These are phyloP conservation scores for Gryganskiella cystojenkinii DNA, from an alignment of 192 early-diverging fungal genomes.

Conservation along the genomic window DNA sequence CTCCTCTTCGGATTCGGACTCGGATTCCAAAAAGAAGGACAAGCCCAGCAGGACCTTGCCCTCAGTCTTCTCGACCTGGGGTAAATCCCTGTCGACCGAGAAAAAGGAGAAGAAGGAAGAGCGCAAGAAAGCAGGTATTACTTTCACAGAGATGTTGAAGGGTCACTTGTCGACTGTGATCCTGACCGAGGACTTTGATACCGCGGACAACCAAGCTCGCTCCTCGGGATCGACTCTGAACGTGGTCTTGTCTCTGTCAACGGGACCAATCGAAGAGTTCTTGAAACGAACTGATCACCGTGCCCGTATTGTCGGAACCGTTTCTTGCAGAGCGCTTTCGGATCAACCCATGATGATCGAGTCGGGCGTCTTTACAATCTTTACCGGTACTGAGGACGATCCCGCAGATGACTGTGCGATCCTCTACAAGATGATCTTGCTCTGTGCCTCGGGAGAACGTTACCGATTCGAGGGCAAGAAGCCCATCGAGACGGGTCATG, in stretches of 20 bases:
- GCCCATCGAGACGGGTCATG: conserved; percentile 36
- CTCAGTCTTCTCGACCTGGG: conserved; percentile 21
- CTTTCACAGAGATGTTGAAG: conserved; percentile 56
- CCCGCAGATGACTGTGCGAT: conserved; percentile 46
- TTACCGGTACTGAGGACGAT: conserved; percentile 30
- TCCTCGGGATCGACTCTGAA: conserved; percentile 54
- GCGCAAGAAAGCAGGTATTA: conserved; percentile 21
- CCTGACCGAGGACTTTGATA: conserved; percentile 45
- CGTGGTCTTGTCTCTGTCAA: conserved; percentile 43
- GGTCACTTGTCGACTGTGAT: conserved; percentile 59
- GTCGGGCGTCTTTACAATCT: conserved; percentile 53
- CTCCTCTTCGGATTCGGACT: background rate
- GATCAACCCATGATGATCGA: conserved; percentile 57
- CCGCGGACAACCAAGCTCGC: conserved; percentile 52
- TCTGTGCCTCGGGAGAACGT: conserved; percentile 41
- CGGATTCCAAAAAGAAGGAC: background rate
- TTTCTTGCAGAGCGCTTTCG: conserved; percentile 59
- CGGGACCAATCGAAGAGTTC: conserved; percentile 39
- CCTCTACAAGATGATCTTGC: conserved; percentile 50
- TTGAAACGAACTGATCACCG: conserved; percentile 35
- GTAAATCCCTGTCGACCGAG: background rate
- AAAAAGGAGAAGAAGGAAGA: conserved; percentile 7
- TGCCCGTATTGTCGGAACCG: conserved; percentile 52
- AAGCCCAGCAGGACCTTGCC: conserved; percentile 11
- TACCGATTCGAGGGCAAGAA: conserved; percentile 56